Evolutionary conservation across 2,329 filamentous ascomycete species (phyloP).

Genomic region (Epichloe aotearoae): DNA sequence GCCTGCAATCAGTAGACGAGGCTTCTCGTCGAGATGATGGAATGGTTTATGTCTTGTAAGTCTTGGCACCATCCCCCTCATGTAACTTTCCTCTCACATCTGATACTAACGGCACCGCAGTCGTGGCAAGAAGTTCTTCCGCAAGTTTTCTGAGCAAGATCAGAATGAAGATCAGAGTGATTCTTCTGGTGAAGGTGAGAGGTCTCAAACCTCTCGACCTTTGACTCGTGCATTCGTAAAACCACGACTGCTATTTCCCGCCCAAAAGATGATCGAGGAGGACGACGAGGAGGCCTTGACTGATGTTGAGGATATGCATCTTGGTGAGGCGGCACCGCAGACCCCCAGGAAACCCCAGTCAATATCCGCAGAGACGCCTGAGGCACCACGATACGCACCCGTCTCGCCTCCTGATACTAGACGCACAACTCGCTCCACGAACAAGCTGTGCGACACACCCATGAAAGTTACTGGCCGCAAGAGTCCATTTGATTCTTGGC

Average conservation of each 20-base stretch:
- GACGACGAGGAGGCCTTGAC: conserved; percentile 48
- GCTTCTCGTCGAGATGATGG: conserved; percentile 55
- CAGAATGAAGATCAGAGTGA: conserved; percentile 18
- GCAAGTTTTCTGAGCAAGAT: conserved; percentile 43
- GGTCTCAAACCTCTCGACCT: conserved; percentile 25
- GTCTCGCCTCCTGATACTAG: conserved; percentile 49
- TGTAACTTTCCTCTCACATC: background rate
- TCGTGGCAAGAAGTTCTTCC: conserved; percentile 68
- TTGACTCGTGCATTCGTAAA: conserved; percentile 57
- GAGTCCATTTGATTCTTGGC: conserved; percentile 57
- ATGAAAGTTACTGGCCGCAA: conserved; percentile 26
- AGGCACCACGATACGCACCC: conserved; percentile 41
- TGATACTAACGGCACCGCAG: conserved; percentile 25
- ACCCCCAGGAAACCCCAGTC: conserved; percentile 25
- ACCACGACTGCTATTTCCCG: conserved; percentile 58
- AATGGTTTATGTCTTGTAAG: conserved; percentile 66
- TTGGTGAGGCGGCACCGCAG: conserved; percentile 14
- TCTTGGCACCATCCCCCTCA: conserved; percentile 13
- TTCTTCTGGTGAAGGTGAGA: conserved; percentile 20
- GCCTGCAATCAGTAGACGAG: conserved; percentile 46
- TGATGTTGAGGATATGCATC: conserved; percentile 39
- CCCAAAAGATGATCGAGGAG: conserved; percentile 30
- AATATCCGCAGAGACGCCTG: conserved; percentile 31
- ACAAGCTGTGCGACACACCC: conserved; percentile 34
- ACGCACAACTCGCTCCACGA: conserved; percentile 43